These are phyloP conservation scores for Aphanocladium album DNA, from an alignment of 2,329 filamentous ascomycete species.

Conservation along the genomic window DNA sequence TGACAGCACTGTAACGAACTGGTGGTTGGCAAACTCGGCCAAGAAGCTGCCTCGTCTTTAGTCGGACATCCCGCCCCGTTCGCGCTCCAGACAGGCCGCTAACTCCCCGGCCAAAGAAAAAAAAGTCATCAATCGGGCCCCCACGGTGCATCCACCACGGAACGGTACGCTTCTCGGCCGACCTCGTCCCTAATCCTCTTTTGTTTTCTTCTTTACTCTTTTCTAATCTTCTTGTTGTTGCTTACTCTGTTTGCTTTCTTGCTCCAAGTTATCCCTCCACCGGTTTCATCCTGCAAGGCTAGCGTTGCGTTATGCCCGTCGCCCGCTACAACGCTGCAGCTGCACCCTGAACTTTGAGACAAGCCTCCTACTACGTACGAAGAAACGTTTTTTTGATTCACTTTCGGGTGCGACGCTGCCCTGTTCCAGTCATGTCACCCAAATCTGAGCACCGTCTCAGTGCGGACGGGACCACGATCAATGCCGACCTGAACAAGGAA, in stretches of 20 bases:
- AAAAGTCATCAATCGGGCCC: slow-evolving; percentile 1
- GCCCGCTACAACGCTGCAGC: not conserved
- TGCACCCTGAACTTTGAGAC: not conserved
- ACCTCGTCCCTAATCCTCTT: not conserved
- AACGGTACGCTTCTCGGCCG: not conserved
- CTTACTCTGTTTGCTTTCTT: not conserved
- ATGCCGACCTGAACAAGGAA: not conserved
- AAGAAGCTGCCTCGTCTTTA: not conserved
- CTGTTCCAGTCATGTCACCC: not conserved
- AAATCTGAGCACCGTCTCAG: not conserved
- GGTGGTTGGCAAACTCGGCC: no score
- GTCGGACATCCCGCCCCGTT: slow-evolving; percentile 1
- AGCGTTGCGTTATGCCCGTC: not conserved
- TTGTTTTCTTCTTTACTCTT: not conserved
- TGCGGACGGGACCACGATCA: slow-evolving; percentile 5
- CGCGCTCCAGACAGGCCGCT: not conserved
- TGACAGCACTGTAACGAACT: no score
- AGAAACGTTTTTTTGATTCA: not conserved
- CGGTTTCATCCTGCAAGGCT: no score
- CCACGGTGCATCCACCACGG: not conserved
- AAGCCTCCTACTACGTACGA: not conserved
- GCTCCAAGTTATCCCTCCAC: no score
- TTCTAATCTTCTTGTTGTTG: not conserved
- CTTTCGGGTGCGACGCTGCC: not conserved
- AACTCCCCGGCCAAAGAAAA: not conserved